These are phyloP conservation scores for Microbotryum intermedium DNA, from an alignment of 1,284 basidiomycete species.

Conservation along the genomic window DNA sequence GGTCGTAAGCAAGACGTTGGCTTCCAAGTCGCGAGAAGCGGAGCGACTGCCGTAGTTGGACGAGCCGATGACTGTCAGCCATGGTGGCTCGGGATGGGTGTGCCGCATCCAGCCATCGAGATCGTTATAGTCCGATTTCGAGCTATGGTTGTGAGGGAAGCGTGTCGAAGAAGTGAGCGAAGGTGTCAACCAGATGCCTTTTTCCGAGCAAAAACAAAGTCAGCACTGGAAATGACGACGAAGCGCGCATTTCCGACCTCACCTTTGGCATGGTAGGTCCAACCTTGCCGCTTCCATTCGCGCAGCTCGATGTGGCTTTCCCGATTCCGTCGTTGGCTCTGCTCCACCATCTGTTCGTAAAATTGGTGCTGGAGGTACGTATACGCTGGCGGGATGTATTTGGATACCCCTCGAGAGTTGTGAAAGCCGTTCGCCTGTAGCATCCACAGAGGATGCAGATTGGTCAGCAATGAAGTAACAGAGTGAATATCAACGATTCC, in stretches of 20 bases:
- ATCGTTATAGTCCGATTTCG: slow-evolving; percentile 41
- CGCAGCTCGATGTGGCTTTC: slow-evolving; percentile 54
- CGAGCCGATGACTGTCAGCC: slow-evolving; percentile 82
- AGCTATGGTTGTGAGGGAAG: slow-evolving; percentile 5
- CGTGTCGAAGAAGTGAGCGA: slow-evolving; percentile 10
- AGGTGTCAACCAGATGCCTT: slow-evolving; percentile 78
- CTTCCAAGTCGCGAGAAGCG: slow-evolving; percentile 81
- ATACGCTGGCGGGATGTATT: slow-evolving; percentile 90
- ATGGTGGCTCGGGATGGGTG: slow-evolving; percentile 37
- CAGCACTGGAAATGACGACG: neutral
- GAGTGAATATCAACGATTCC: slow-evolving; percentile 19
- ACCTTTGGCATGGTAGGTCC: slow-evolving; percentile 99
- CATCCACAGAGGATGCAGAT: neutral
- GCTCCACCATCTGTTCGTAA: slow-evolving; percentile 45
- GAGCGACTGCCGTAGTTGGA: slow-evolving; percentile 93
- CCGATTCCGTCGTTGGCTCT: slow-evolving; percentile 41
- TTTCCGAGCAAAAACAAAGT: neutral
- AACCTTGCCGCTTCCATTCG: slow-evolving; percentile 83
- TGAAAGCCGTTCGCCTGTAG: slow-evolving; percentile 91
- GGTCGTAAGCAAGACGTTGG: slow-evolving; percentile 77
- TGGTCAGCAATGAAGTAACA: neutral
- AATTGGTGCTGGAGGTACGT: slow-evolving; percentile 70
- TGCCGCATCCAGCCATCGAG: slow-evolving; percentile 16
- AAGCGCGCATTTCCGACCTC: slow-evolving; percentile 15
- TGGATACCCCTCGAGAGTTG: slow-evolving; percentile 76